A percentile compares a stretch with the other conserved stretches of the same genome.
Conservation (phyloP, 169 alveolate genomes). For the Plasmodium ovale region DNA sequence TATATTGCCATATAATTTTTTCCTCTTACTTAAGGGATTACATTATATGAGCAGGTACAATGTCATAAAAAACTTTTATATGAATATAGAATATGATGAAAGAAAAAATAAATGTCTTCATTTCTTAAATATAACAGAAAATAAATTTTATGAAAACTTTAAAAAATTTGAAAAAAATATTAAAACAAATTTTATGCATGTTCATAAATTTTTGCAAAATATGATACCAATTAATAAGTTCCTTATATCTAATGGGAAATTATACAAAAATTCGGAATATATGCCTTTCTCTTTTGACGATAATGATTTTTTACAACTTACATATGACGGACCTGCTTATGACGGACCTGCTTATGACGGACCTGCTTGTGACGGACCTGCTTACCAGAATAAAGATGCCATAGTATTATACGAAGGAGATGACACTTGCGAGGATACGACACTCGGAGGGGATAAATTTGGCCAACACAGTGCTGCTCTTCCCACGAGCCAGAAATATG, state of each 20-base stretch:
- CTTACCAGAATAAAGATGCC: not conserved
- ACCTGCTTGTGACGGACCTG: not conserved
- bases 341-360: not conserved
- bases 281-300: slow-evolving; percentile 13
- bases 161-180: slow-evolving; percentile 65
- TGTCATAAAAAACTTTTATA: slow-evolving; percentile 30
- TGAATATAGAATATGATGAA: slow-evolving; percentile 58
- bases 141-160: slow-evolving; percentile 72
- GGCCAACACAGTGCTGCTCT: no score
- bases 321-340: slow-evolving; percentile 3
- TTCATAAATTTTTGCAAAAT: slow-evolving; percentile 53
- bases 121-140: slow-evolving; percentile 57
- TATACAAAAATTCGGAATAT: slow-evolving; percentile 30
- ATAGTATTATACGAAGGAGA: slow-evolving; percentile 36
- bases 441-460: no score
- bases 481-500: not conserved
- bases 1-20: slow-evolving; percentile 61
- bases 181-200: slow-evolving; percentile 18
- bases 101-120: slow-evolving; percentile 70
- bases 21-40: slow-evolving; percentile 34
- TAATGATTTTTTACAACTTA: slow-evolving; percentile 22
- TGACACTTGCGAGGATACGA: not conserved
- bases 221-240: slow-evolving; percentile 63
- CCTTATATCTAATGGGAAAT: slow-evolving; percentile 34
- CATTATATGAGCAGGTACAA: slow-evolving; percentile 54